phyloP scores from a whole-genome alignment of 139 green algal species.

The Haematococcus lacustris region DNA sequence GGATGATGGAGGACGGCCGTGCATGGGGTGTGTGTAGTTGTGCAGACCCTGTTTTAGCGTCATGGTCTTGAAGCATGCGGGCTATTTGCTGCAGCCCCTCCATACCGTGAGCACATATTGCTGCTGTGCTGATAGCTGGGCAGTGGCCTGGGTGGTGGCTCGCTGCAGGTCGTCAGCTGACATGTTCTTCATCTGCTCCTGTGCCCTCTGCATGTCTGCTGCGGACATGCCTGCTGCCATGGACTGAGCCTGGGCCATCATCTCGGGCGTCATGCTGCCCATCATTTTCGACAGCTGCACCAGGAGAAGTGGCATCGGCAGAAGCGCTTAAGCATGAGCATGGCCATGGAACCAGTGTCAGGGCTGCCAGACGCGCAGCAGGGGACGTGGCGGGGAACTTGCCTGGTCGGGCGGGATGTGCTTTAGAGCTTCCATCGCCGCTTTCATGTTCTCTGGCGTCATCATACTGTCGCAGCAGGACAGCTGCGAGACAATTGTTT shows the following conservation, averaged over 20 bases:
- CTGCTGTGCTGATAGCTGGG: conserved; percentile 25
- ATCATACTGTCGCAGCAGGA: too few species aligned
- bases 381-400: neutral
- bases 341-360: neutral
- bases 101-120: conserved; percentile 35
- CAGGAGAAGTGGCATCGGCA: neutral
- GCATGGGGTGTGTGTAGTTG: neutral
- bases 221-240: conserved; percentile 11
- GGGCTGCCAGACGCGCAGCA: neutral
- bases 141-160: conserved; percentile 21
- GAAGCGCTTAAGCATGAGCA: neutral
- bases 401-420: neutral
- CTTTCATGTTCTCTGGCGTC: too few species aligned
- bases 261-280: conserved; percentile 21
- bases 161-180: conserved; percentile 21
- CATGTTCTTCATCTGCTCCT: conserved; percentile 34
- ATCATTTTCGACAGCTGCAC: conserved; percentile 30
- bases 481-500: too few species aligned
- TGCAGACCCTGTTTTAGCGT: neutral
- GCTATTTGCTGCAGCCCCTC: neutral
- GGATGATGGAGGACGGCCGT: neutral
- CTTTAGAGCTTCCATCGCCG: neutral
- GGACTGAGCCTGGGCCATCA: conserved; percentile 17
- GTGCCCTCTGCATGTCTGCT: conserved; percentile 31
- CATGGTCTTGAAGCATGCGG: neutral